These are phyloP conservation scores for Xylaria polymorpha DNA, from an alignment of 2,329 filamentous ascomycete species.

Conservation along the genomic window DNA sequence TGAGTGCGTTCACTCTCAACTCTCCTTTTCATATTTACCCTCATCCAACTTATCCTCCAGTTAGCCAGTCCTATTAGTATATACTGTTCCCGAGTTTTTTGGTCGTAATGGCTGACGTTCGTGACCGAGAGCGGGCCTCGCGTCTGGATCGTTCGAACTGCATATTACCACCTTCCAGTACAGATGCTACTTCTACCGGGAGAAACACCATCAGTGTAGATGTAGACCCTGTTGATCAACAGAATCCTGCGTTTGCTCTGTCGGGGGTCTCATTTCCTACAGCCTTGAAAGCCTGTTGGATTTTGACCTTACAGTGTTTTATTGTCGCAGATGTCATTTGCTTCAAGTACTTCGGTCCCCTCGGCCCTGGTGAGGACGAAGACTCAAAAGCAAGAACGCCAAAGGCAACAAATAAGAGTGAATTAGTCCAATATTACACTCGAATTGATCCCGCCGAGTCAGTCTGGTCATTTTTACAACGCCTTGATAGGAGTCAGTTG, in stretches of 20 bases:
- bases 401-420: conserved; percentile 6
- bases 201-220: conserved; percentile 31
- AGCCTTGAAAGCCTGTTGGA: conserved; percentile 36
- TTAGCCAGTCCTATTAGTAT: not conserved
- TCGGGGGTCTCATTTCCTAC: conserved; percentile 25
- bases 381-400: not conserved
- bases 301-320: conserved; percentile 38
- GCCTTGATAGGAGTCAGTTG: conserved; percentile 23
- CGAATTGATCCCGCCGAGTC: conserved; percentile 33
- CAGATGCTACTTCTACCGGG: conserved; percentile 13
- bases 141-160: conserved; percentile 38
- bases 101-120: conserved; percentile 24
- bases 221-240: conserved; percentile 26
- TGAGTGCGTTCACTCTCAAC: conserved; percentile 14
- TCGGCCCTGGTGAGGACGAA: not conserved
- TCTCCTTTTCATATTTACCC: not conserved
- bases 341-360: conserved; percentile 35
- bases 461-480: conserved; percentile 33
- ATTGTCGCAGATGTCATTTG: conserved; percentile 39
- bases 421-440: conserved; percentile 33
- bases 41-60: not conserved
- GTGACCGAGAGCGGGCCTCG: conserved; percentile 29
- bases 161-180: conserved; percentile 30
- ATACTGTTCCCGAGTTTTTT: conserved; percentile 2
- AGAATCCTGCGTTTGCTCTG: conserved; percentile 6